These are phyloP conservation scores for Corynascus novoguineensis DNA, from an alignment of 495 filamentous ascomycete genomes.

Conservation along the genomic window DNA sequence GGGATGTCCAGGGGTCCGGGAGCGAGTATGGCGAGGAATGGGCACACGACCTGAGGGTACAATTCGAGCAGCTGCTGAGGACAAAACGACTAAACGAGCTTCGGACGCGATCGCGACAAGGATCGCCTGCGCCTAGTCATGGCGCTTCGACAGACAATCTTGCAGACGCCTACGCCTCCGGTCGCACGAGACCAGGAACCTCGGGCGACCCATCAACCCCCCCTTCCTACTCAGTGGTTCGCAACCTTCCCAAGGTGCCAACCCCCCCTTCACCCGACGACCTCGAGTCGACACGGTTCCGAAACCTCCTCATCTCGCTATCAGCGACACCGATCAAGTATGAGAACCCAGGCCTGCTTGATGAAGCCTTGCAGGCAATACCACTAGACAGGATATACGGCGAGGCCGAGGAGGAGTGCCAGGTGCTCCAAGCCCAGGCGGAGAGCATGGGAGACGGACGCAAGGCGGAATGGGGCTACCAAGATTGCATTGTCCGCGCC, in stretches of 20 bases:
- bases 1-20: conserved; percentile 22
- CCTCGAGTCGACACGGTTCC: conserved; percentile 69
- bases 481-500: conserved; percentile 92
- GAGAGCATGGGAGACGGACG: conserved; percentile 70
- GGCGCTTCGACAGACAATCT: conserved; percentile 41
- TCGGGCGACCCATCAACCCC: conserved; percentile 41
- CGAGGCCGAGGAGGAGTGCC: conserved; percentile 87
- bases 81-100: conserved; percentile 75
- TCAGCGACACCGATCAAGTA: conserved; percentile 85
- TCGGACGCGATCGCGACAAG: conserved; percentile 45
- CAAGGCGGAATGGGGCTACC: conserved; percentile 93
- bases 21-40: conserved; percentile 47
- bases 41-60: conserved; percentile 47
- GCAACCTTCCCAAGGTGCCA: conserved; percentile 75
- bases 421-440: conserved; percentile 80
- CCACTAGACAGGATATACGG: conserved; percentile 89
- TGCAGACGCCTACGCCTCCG: conserved; percentile 34
- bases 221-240: conserved; percentile 60
- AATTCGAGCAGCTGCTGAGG: conserved; percentile 74
- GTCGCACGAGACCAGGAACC: conserved; percentile 37
- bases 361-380: conserved; percentile 81
- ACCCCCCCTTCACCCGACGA: conserved; percentile 64
- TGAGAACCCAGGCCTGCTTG: conserved; percentile 92
- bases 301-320: conserved; percentile 72
- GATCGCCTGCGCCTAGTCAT: conserved; percentile 50